phyloP scores from a whole-genome alignment of 805 yeast species.

The Jamesozyma jinghongensis region DNA sequence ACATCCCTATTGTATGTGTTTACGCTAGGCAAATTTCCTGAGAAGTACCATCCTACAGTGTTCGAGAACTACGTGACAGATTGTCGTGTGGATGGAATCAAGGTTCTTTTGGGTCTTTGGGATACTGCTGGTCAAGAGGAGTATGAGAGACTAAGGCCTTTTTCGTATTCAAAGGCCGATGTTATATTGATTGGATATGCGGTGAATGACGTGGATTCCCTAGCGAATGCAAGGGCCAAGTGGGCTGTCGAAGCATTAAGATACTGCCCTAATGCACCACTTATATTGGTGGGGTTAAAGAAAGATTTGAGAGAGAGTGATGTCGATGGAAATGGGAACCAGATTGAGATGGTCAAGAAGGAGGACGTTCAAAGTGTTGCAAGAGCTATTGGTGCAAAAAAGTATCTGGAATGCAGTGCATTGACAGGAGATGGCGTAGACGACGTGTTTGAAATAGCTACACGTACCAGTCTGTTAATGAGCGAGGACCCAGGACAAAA shows the following conservation, averaged over 20 bases:
- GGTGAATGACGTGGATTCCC: conserved; percentile 72
- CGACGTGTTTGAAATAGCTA: conserved; percentile 85
- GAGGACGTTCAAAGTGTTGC: conserved; percentile 63
- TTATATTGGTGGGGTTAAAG: conserved; percentile 73
- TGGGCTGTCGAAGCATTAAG: conserved; percentile 81
- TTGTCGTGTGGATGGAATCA: conserved; percentile 88
- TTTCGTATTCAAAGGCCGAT: conserved; percentile 81
- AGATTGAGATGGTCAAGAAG: conserved; percentile 39
- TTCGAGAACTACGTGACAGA: conserved; percentile 92
- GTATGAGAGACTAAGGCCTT: conserved; percentile 79
- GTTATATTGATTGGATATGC: conserved; percentile 82
- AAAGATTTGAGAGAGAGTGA: conserved; percentile 52
- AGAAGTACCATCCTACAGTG: conserved; percentile 88
- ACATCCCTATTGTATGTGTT: conserved; percentile 85
- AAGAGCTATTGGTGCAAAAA: conserved; percentile 69
- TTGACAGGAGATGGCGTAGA: conserved; percentile 93
- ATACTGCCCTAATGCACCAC: conserved; percentile 75
- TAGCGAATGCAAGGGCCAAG: conserved; percentile 71
- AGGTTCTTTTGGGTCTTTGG: conserved; percentile 83
- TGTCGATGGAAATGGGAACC: conserved; percentile 30
- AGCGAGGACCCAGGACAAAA: conserved; percentile 35
- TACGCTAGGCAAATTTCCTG: conserved; percentile 86
- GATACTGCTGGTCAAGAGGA: conserved; percentile 98
- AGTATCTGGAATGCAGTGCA: conserved; percentile 81
- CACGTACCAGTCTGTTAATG: conserved; percentile 66